These are phyloP conservation scores for Cladorrhinum samala DNA, from an alignment of 495 filamentous ascomycete genomes.

Conservation along the genomic window DNA sequence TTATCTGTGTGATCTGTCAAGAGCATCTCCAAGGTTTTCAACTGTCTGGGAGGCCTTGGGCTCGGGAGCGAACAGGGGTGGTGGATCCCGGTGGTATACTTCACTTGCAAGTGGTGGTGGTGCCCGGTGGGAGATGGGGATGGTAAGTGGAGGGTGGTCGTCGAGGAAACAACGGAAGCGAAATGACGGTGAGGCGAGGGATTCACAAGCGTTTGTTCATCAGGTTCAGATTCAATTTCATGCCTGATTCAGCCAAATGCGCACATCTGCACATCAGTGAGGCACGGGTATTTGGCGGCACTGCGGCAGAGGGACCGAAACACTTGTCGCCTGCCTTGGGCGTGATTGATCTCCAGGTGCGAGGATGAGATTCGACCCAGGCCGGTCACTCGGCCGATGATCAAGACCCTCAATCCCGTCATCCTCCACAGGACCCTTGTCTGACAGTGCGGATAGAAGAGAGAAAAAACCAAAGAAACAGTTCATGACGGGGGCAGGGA, in stretches of 20 bases:
- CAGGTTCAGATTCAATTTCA: background rate
- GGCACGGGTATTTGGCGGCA: background rate
- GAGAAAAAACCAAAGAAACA: too few species aligned
- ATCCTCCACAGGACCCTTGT: conserved; percentile 2
- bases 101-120: too few species aligned
- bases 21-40: too few species aligned
- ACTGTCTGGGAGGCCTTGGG: background rate
- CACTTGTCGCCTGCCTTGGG: background rate
- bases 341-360: conserved; percentile 11
- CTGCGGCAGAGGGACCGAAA: background rate
- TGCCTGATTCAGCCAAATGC: conserved; percentile 1
- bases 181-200: conserved; percentile 20
- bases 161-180: conserved; percentile 10
- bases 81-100: background rate
- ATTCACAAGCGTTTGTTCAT: too few species aligned
- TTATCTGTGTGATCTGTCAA: too few species aligned
- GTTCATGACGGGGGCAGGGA: background rate
- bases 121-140: background rate
- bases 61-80: background rate
- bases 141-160: background rate
- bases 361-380: background rate
- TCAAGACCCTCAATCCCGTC: conserved; percentile 1
- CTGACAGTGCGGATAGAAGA: background rate
- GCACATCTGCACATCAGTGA: conserved; percentile 8
- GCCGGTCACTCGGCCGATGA: conserved; percentile 6